A percentile compares a stretch with the other conserved stretches of the same genome.
These are phyloP conservation scores for Populus davidiana DNA, from an alignment of 345 rosid genomes.

Conservation along the genomic window DNA sequence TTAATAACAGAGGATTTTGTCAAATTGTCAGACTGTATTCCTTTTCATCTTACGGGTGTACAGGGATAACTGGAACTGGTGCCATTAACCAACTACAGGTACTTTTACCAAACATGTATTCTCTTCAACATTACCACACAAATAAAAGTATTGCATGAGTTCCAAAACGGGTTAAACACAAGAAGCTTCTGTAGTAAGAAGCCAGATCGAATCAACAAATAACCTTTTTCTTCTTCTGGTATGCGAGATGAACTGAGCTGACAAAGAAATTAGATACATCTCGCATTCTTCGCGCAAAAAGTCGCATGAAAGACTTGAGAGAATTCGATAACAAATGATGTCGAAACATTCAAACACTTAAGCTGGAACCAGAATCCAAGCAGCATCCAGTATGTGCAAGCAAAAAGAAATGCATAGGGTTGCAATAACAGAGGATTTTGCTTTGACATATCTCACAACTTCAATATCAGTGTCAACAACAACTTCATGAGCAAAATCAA, in stretches of 20 bases:
- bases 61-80: no score
- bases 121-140: no score
- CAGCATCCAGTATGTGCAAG: conserved; percentile 56
- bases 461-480: conserved; percentile 45
- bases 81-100: no score
- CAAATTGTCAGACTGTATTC: no score
- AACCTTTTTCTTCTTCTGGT: not conserved
- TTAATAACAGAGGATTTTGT: no score
- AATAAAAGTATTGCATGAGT: no score
- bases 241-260: not conserved
- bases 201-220: not conserved
- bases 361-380: conserved; percentile 54
- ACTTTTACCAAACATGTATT: no score
- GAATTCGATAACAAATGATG: not conserved
- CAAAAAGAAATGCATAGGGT: conserved; percentile 56
- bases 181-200: no score
- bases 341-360: conserved; percentile 8
- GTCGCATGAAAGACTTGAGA: not conserved
- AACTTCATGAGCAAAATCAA: conserved; percentile 30
- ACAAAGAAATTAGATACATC: not conserved
- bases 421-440: conserved; percentile 48
- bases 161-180: no score
- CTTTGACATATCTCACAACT: conserved; percentile 44
- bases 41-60: no score
- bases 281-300: not conserved